Base-by-base conservation (phyloP, 176 grass and related monocot species). In the Triticum turgidum region DNA sequence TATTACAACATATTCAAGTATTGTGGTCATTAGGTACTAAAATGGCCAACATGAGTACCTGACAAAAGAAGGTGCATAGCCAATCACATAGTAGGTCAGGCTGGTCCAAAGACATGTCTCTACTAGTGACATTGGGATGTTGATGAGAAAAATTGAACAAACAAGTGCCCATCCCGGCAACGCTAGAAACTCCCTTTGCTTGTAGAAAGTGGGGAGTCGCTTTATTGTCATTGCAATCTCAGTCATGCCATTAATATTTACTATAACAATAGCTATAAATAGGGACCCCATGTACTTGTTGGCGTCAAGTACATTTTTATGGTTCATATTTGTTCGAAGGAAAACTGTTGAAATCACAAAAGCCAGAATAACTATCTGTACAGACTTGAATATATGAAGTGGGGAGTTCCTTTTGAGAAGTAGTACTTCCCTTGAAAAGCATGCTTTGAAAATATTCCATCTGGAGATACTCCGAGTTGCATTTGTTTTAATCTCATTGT, bases 81-180 rank as follows among this genome's bases (percentile, higher is more conserved):
- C 95, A 74, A 98, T 93, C 37, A 81, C 87, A 83, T 90, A 92
- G 65, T 98, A 95, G 29, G 95, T 98, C 89, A 95, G 88, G 69
- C 91, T 45, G 7, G 86, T 92, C 85, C 89, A 98, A 42, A 95
- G 82, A 18, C 89, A 39, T 69, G 93, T 90, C 89, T 98, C 93
- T 59, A 98, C 14, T 47, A 98, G 80, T 42, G 95, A 98, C 30
- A 89, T 69, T 41, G 82, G 95, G 69, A 98, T 61, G 62, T 71
- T 92, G 65, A 98, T 88, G 47, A 98, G 80, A 72, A 73, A 93
- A 88, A 90, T 51, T 44, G 93, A 87, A 77, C 74, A 87, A 89
- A 98, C 78, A 37, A 98, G 85, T 37, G 93, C 89, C 95, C 95
- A 98, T 76, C 87, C 91, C 54, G 87, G 91, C 52, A 98, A 79